Percentiles rank a stretch among this genome's conserved stretches.
Conservation (phyloP, 2,329 filamentous ascomycete genomes). For the Trichoderma endophyticum region DNA sequence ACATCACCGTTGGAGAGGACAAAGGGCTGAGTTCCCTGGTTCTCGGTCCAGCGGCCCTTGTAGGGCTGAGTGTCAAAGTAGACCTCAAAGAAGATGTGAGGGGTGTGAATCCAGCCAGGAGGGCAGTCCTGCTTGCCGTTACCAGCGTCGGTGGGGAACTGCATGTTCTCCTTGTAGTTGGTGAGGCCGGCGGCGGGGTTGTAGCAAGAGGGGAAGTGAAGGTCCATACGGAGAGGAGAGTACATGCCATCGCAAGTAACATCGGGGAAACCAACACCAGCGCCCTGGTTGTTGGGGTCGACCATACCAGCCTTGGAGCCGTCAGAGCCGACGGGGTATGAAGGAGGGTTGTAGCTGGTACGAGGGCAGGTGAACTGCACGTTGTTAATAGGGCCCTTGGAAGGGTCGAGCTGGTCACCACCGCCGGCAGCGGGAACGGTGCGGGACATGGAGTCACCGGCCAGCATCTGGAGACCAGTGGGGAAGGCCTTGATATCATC, state of each 20-base stretch:
- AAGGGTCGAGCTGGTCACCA: constrained; percentile 49
- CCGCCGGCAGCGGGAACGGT: constrained; percentile 54
- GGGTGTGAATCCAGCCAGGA: constrained; percentile 51
- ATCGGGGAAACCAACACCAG: constrained; percentile 66
- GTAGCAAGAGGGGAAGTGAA: constrained; percentile 74
- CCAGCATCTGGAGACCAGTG: constrained; percentile 66
- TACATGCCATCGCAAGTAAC: constrained; percentile 62
- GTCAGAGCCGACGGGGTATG: constrained; percentile 54
- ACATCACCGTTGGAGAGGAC: constrained; percentile 67
- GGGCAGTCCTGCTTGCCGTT: constrained; percentile 55
- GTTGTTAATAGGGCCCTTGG: constrained; percentile 50
- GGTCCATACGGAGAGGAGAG: constrained; percentile 61
- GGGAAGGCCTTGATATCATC: constrained; percentile 70
- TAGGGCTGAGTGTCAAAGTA: constrained; percentile 60
- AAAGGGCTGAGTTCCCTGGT: constrained; percentile 58
- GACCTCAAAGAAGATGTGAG: constrained; percentile 57
- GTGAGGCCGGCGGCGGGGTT: constrained; percentile 58
- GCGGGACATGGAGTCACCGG: constrained; percentile 59
- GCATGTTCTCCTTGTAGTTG: constrained; percentile 62
- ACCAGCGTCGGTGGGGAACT: constrained; percentile 50
- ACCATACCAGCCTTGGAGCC: constrained; percentile 54
- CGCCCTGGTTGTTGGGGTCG: constrained; percentile 51
- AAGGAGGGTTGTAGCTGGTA: constrained; percentile 43
- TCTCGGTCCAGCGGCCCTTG: constrained; percentile 50
- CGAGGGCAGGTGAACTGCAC: constrained; percentile 62